Percentiles rank a stretch among this genome's conserved stretches.
Evolutionary conservation across 768 basidiomycete species (phyloP).

Genomic region (Lentinula sp.): DNA sequence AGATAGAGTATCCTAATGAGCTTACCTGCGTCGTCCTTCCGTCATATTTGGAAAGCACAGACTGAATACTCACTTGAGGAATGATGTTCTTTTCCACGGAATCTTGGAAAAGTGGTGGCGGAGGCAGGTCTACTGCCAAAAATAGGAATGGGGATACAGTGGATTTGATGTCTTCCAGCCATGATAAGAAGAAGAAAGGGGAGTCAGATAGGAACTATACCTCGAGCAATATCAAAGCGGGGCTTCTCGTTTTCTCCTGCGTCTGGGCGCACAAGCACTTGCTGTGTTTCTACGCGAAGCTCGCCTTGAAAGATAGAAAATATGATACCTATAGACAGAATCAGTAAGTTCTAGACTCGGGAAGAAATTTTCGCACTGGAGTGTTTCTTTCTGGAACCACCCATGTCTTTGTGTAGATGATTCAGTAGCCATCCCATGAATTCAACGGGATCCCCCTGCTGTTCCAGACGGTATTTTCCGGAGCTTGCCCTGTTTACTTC

Average conservation of each 20-base stretch:
- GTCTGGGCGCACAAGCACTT: slow-evolving; percentile 81
- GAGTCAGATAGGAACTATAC: slow-evolving; percentile 34
- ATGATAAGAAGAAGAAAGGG: not conserved
- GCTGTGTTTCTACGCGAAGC: slow-evolving; percentile 87
- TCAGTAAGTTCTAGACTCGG: slow-evolving; percentile 13
- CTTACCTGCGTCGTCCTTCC: slow-evolving; percentile 82
- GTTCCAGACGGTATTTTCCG: slow-evolving; percentile 88
- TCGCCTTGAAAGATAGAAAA: slow-evolving; percentile 95
- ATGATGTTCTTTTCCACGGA: slow-evolving; percentile 97
- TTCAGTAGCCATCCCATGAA: slow-evolving; percentile 96
- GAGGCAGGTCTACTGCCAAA: slow-evolving; percentile 91
- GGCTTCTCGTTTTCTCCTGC: slow-evolving; percentile 74
- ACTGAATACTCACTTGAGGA: slow-evolving; percentile 90
- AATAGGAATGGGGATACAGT: slow-evolving; percentile 89
- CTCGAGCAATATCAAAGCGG: slow-evolving; percentile 91
- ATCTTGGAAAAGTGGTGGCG: slow-evolving; percentile 97
- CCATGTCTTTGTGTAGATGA: slow-evolving; percentile 85
- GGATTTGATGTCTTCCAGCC: slow-evolving; percentile 71
- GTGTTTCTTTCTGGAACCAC: slow-evolving; percentile 87
- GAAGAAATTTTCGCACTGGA: slow-evolving; percentile 60
- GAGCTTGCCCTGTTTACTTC: slow-evolving; percentile 87
- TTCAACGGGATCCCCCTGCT: slow-evolving; percentile 94
- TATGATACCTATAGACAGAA: slow-evolving; percentile 61
- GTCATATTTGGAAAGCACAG: slow-evolving; percentile 91
- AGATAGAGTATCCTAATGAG: not conserved